Evolutionary conservation across 129 eudicot species (phyloP).

Genomic region (Arctium lappa): DNA sequence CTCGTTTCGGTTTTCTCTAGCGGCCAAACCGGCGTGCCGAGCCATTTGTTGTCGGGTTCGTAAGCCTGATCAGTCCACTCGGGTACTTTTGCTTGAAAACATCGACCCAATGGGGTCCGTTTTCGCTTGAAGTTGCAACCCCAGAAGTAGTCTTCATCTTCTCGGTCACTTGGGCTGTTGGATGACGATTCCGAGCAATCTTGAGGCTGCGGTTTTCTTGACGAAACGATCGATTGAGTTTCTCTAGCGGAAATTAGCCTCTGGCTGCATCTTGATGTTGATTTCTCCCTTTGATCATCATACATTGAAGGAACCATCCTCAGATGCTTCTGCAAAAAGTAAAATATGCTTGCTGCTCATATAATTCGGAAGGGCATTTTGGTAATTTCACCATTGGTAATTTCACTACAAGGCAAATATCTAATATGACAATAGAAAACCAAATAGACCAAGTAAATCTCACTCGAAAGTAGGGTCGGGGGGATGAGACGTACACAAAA

Average conservation of each 20-base stretch:
- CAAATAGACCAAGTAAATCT: too few relatives aligned
- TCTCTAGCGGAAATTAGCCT: conserved; percentile 57
- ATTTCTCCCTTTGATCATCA: conserved; percentile 42
- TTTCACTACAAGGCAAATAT: not conserved
- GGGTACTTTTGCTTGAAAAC: conserved; percentile 62
- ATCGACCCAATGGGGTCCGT: conserved; percentile 48
- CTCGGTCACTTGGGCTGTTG: conserved; percentile 37
- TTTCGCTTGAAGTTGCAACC: conserved; percentile 27
- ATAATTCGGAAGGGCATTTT: not conserved
- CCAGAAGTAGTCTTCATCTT: conserved; percentile 43
- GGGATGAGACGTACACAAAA: not conserved
- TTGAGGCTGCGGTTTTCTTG: conserved; percentile 25
- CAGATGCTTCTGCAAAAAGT: conserved; percentile 39
- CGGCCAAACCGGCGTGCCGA: conserved; percentile 76
- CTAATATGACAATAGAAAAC: not conserved
- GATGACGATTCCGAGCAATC: conserved; percentile 42
- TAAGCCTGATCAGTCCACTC: conserved; percentile 42
- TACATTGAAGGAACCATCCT: conserved; percentile 80
- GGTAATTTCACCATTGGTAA: not conserved
- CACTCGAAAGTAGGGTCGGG: not conserved
- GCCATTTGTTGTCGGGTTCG: conserved; percentile 57
- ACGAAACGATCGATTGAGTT: conserved; percentile 17
- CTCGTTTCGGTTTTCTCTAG: conserved; percentile 32
- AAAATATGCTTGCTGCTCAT: not conserved
- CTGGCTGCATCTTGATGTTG: conserved; percentile 64